Conservation (phyloP, 2,329 filamentous ascomycete species). For the Berkeleyomyces rouxiae region DNA sequence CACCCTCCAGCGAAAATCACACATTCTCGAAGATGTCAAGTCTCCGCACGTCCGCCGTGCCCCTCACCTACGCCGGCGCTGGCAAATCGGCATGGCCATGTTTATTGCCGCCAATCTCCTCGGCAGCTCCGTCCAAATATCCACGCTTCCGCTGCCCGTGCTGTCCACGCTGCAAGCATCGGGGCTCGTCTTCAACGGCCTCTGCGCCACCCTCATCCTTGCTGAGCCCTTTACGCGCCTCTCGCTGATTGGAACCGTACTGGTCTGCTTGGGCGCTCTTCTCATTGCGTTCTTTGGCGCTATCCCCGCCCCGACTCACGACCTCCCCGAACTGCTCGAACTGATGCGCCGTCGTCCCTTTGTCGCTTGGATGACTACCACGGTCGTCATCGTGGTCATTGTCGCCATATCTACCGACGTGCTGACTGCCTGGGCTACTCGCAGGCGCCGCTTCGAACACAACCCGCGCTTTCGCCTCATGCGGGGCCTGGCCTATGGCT, state of each 20-base stretch:
- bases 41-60: constrained; percentile 65
- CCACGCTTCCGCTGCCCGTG: constrained; percentile 81
- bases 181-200: constrained; percentile 93
- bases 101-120: constrained; percentile 90
- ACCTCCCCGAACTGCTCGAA: constrained; percentile 59
- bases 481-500: constrained; percentile 74
- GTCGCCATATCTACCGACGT: constrained; percentile 49
- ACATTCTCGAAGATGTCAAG: constrained; percentile 94
- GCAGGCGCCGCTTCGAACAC: constrained; percentile 26
- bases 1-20: constrained; percentile 92
- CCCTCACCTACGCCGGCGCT: constrained; percentile 76
- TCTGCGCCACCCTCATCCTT: constrained; percentile 85
- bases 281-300: constrained; percentile 89
- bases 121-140: constrained; percentile 94
- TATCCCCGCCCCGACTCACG: constrained; percentile 83
- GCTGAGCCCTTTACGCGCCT: constrained; percentile 87
- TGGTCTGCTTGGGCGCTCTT: constrained; percentile 77
- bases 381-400: constrained; percentile 52
- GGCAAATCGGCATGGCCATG: constrained; percentile 96
- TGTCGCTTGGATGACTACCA: constrained; percentile 75
- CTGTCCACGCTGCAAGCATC: constrained; percentile 91
- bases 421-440: constrained; percentile 31
- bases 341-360: constrained; percentile 62
- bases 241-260: constrained; percentile 75
- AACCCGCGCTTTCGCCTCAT: constrained; percentile 55